Base-by-base conservation (phyloP, 176 grass and related monocot species). In the Aegilops umbellulata region DNA sequence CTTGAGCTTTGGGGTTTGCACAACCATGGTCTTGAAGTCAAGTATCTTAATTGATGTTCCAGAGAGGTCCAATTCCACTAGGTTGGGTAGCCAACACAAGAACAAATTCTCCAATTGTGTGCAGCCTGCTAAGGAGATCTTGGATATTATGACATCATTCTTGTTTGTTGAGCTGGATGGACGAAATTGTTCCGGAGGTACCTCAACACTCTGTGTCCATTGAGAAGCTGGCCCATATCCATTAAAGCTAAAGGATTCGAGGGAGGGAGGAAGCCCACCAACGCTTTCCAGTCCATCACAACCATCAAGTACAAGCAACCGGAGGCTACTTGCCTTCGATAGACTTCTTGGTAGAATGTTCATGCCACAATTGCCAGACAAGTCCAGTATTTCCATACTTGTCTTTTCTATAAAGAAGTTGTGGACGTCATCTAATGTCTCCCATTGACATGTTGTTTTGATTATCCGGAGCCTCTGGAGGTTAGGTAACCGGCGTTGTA, bases 41-140 rank as follows among this genome's bases (percentile, higher is more conserved):
- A 80, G 36, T 39, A 22, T 42, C 38, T 65, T 80, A 36, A 80
- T 80, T 25, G 60, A 36, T 7, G 57, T 64, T 65, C 36, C 36
- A 27, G 78, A 80, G 23, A 80, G 78, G 38, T 80, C 60, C 4
- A 65, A 36, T 41, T 80, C 78, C 60, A 80, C 60, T 0, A 80
- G 60, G 60, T 80, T 65, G 60, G 10, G 62, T 58, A 80, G 35
- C 14, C 36, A 23, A 44, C 78, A 36, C 60, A 80, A 1, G 16
- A 80, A 80, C 60, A 80, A 0, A 44, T 65, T 65, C 2, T 29
- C 5, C 36, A 80, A 25, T 42, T 65, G 2, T 42, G 24, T 65
- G 79, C 63, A 81, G 1, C 79, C 63, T 34, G 67, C 19, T 32
- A 81, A 20, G 2, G 79, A 81, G 25, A 81, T 68, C 26, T 32